Evolutionary conservation across 1,284 basidiomycete genomes (phyloP).

Genomic region (Microbotryum violaceum): DNA sequence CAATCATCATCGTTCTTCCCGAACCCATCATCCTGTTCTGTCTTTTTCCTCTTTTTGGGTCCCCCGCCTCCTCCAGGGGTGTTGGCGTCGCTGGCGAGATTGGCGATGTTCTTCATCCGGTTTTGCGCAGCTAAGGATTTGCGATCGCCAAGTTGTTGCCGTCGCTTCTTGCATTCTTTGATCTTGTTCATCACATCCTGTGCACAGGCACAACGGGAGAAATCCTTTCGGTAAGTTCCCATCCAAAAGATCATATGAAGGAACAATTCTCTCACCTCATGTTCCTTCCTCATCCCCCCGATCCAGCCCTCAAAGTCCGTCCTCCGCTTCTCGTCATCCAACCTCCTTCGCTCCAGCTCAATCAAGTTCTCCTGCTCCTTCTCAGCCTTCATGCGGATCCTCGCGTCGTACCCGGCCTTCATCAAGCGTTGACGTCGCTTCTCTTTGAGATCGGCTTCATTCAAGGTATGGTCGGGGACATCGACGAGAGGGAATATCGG

Average conservation of each 20-base stretch:
- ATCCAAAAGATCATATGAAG: not conserved
- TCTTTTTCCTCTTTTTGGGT: slow-evolving; percentile 50
- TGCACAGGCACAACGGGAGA: not conserved
- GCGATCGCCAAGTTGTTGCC: slow-evolving; percentile 75
- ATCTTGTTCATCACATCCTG: slow-evolving; percentile 74
- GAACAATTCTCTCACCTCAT: slow-evolving; percentile 53
- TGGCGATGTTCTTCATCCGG: slow-evolving; percentile 94
- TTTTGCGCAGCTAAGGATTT: slow-evolving; percentile 94
- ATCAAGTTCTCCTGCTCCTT: slow-evolving; percentile 77
- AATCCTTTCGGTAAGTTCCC: not conserved
- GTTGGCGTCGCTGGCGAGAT: slow-evolving; percentile 72
- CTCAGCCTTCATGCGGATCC: slow-evolving; percentile 74
- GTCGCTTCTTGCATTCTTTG: slow-evolving; percentile 71
- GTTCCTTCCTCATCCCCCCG: slow-evolving; percentile 59
- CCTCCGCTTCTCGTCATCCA: slow-evolving; percentile 71
- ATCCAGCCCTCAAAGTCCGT: slow-evolving; percentile 66
- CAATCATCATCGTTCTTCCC: slow-evolving; percentile 94
- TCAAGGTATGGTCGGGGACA: slow-evolving; percentile 83
- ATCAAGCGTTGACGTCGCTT: slow-evolving; percentile 87
- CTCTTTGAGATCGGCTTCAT: slow-evolving; percentile 88
- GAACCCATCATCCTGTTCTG: slow-evolving; percentile 77
- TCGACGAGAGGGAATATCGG: slow-evolving; percentile 81
- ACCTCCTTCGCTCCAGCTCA: slow-evolving; percentile 49
- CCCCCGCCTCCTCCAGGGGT: slow-evolving; percentile 55
- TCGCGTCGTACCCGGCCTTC: slow-evolving; percentile 92